Conservation (phyloP, 305 asterid species). For the Nicotiana rustica region DNA sequence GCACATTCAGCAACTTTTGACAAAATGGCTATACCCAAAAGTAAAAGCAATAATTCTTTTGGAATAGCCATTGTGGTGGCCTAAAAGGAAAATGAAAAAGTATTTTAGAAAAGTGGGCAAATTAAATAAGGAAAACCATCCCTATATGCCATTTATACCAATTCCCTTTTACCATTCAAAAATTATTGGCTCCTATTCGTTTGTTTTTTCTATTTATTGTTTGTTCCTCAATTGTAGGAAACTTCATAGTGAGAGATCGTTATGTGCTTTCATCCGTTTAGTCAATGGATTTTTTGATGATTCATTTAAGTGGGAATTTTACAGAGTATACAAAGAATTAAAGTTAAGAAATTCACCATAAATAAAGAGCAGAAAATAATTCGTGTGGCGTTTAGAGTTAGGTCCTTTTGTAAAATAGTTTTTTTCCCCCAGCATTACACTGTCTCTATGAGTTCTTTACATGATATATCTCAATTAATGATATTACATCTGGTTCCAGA, state of each 20-base stretch:
- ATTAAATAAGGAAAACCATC: constrained; percentile 7
- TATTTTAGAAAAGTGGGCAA: neutral
- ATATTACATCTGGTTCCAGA: no score
- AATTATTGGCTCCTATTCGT: constrained; percentile 24
- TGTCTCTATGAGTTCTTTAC: no score
- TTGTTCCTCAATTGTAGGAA: neutral
- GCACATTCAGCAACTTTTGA: constrained; percentile 32
- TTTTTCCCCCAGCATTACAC: no score
- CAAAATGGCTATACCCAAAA: constrained; percentile 35
- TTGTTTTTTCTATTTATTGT: neutral
- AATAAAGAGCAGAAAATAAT: neutral
- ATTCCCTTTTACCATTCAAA: neutral
- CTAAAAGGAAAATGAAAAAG: neutral
- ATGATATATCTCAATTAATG: no score
- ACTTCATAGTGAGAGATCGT: neutral
- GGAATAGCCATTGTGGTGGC: constrained; percentile 31
- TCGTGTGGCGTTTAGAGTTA: neutral
- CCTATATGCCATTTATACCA: neutral
- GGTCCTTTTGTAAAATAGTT: no score
- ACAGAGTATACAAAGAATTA: neutral
- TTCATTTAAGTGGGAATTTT: neutral
- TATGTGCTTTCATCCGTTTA: neutral
- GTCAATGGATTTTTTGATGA: neutral
- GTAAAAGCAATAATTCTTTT: constrained; percentile 8
- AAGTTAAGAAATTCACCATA: no score